Evolutionary conservation across 1,139 yeast genomes (phyloP), one percentile per base, ranked within the genome.

Genomic region (Scheffersomyces quercinus): DNA sequence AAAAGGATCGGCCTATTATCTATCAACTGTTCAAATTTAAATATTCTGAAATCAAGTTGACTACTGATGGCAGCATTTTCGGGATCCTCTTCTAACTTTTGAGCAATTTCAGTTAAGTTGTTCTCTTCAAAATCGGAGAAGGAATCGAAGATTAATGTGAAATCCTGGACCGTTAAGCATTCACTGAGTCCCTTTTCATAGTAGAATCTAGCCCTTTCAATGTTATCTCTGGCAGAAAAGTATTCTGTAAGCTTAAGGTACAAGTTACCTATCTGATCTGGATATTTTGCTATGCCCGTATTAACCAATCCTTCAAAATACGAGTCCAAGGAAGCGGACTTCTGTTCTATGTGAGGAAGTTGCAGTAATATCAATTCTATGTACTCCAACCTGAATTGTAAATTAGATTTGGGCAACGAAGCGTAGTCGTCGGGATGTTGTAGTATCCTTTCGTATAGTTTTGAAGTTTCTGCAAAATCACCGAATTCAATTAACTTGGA

Each of bases 61-160:
- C 43, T 47, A 12, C 51, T 51, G 35, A 11, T 69, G 50, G 28
- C 20, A 13, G 37, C 29, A 4, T 61, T 56, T 2, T 41, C 43
- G 16, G 60, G 56, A 5, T 44, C 20, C 42, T 2, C 44, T 47
- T 8, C 48, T 26, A 7, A 46, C 38, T 58, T 55, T 16, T 60
- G 62, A 50, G 79, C 60, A 13, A 77, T 45, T 16, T 61, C 60
- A 2, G 73, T 61, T 8, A 83, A 59, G 7, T 69, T 51, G 1
- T 70, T 55, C 50, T 86, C 93, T 56, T 83, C 85, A 56, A 81
- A 77, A 49, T 83, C 84, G 3, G 84, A 65, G 54, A 78, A 83
- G 4, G 80, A 67, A 57, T 88, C 88, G 61, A 80, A 90, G 0
- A 88, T 65, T 29, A 70, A 56, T 0, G 85, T 75, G 58, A 89